phyloP scores from a whole-genome alignment of 805 yeast genomes.

The Teunomyces aglyptinius region DNA sequence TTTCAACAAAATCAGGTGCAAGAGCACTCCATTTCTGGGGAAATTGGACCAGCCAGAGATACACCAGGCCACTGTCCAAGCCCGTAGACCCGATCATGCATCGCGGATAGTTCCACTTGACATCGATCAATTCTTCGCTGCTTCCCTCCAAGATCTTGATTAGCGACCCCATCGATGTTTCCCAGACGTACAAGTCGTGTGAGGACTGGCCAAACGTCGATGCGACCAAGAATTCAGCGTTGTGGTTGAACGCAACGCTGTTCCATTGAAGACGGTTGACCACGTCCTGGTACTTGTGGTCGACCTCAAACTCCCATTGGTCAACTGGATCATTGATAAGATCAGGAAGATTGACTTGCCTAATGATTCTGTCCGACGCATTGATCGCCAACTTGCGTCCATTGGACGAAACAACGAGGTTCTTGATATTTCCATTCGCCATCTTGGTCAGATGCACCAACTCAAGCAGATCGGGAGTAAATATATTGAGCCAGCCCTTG shows the following conservation, averaged over 20 bases:
- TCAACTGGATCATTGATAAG: constrained; percentile 31
- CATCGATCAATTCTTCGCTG: constrained; percentile 79
- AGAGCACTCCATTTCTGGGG: constrained; percentile 96
- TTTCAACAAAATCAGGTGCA: constrained; percentile 94
- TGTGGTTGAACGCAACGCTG: constrained; percentile 67
- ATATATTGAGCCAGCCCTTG: constrained; percentile 70
- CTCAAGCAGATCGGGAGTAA: constrained; percentile 26
- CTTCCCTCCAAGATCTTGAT: constrained; percentile 89
- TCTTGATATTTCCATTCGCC: constrained; percentile 71
- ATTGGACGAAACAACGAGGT: constrained; percentile 55
- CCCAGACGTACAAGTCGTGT: constrained; percentile 92
- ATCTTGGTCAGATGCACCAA: constrained; percentile 52
- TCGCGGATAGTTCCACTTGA: constrained; percentile 78
- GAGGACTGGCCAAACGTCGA: constrained; percentile 80
- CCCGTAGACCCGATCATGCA: constrained; percentile 84
- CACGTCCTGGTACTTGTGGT: constrained; percentile 85
- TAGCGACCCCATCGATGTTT: constrained; percentile 81
- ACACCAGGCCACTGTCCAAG: constrained; percentile 77
- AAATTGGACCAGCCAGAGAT: constrained; percentile 75
- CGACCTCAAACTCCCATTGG: constrained; percentile 58
- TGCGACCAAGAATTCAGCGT: constrained; percentile 82
- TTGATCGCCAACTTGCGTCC: constrained; percentile 68
- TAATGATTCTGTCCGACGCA: constrained; percentile 71
- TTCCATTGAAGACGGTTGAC: constrained; percentile 91
- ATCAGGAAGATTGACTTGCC: constrained; percentile 57